These are phyloP conservation scores for Pleoardoris graminearum DNA, from an alignment of 2,329 filamentous ascomycete species.

Conservation along the genomic window DNA sequence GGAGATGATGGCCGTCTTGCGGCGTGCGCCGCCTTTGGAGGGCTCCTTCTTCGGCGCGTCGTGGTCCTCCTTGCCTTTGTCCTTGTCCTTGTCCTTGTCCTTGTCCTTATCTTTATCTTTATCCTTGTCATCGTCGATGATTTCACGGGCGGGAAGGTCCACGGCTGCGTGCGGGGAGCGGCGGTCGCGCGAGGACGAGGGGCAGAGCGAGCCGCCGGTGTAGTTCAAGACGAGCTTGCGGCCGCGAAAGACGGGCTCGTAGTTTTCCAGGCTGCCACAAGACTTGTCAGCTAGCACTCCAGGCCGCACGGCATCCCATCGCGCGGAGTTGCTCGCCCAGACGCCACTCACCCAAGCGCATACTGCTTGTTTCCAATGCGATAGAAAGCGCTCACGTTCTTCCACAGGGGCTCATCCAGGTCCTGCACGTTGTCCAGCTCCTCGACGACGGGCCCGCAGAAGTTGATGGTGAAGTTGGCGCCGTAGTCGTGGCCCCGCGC, in stretches of 20 bases:
- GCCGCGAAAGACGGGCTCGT: constrained; percentile 62
- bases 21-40: constrained; percentile 64
- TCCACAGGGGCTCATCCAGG: constrained; percentile 64
- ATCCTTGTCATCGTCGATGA: constrained; percentile 47
- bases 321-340: background rate
- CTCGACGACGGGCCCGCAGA: constrained; percentile 76
- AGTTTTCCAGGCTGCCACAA: constrained; percentile 56
- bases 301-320: background rate
- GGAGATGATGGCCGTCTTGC: constrained; percentile 84
- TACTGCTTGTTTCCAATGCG: constrained; percentile 66
- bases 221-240: constrained; percentile 63
- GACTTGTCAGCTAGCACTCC: constrained; percentile 26
- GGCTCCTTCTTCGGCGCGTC: constrained; percentile 33
- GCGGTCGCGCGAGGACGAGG: constrained; percentile 30
- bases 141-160: constrained; percentile 36
- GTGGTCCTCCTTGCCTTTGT: constrained; percentile 42
- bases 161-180: constrained; percentile 20
- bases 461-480: constrained; percentile 81
- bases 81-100: constrained; percentile 20
- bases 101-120: constrained; percentile 45
- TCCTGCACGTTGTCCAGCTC: constrained; percentile 65
- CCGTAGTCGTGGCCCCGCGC: constrained; percentile 76
- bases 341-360: constrained; percentile 69
- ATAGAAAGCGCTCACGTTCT: constrained; percentile 81
- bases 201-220: constrained; percentile 55